Base-by-base conservation (phyloP, 169 alveolate genomes). In the Eimeria sp. region DNA sequence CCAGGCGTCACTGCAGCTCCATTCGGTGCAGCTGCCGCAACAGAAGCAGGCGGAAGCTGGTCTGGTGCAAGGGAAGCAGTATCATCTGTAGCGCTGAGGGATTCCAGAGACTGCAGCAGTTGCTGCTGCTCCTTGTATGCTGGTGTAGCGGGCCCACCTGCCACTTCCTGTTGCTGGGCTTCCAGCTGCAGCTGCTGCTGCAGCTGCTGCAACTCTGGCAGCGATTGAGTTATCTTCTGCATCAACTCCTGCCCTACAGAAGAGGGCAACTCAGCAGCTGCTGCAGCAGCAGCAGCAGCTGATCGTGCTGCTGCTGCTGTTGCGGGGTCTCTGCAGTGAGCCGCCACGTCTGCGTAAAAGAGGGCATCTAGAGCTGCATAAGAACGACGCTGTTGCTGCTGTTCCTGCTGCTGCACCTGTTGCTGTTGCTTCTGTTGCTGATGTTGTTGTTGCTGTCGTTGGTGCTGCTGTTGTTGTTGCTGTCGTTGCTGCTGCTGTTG, bases 301-400 rank as follows among this genome's bases (percentile, higher is more conserved):
- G 87, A 76, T 43, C 87, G 54, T 40, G 87, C 87, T 47, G 87
- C 87, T 22, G 87, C 87, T 76, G 87, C 87, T 34, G 87, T 47
- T 43, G 54, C 87, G 13, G 87, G 87, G 49, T 76, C 87, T 76
- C 63, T 76, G 49, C 87, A 76, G 63, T 76, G 87, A 14, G 87
- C 87, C 40, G 87, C 87, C 20, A 76, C 87, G 49, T 76, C 87
- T 16, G 87, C 87, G 20, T 76, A 76, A 61, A 76, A 76, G 25
- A 76, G 87, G 18, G 87, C 87, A 47, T 76, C 87, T 18, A 76
- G 87, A n/a, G 87, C 87, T 25, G 87, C 87, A 76, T 70, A 70
- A 3, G 80, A 70, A 70, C 51, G 80, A 70, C 49, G 80, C 51
- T 27, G 80, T 47, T 70, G 80, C 80, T 11, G 80, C 80, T 9